Conservation (phyloP, 208 protist genomes). For the Trypanosoma conorhini region DNA sequence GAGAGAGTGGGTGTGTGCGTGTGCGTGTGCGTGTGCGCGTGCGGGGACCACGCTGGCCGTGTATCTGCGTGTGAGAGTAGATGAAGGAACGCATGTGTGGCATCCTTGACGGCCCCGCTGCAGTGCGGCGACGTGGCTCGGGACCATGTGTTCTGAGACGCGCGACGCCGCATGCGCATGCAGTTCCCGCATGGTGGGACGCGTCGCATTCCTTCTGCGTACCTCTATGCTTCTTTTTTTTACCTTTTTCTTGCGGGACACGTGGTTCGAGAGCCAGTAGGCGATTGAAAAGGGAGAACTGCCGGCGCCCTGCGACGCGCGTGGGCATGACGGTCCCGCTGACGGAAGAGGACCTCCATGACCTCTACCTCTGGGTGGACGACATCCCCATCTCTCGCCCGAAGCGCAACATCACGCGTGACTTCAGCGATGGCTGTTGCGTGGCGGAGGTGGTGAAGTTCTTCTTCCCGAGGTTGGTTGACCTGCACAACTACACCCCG, state of each 20-base stretch:
- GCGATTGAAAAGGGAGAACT: neutral
- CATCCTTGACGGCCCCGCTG: neutral
- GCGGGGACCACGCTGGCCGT: neutral
- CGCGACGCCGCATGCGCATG: neutral
- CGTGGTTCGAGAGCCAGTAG: neutral
- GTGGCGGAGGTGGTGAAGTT: conserved; percentile 96
- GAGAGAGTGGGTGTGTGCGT: neutral
- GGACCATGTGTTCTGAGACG: neutral
- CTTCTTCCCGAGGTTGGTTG: conserved; percentile 97
- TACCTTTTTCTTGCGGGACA: conserved; percentile 7
- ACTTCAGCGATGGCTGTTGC: conserved; percentile 98
- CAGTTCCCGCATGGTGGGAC: neutral
- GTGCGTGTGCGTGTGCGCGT: neutral
- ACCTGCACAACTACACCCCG: conserved; percentile 98
- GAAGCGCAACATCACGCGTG: conserved; percentile 97
- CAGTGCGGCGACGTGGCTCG: neutral
- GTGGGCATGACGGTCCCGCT: conserved; percentile 55
- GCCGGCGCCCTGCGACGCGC: neutral
- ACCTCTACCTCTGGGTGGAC: conserved; percentile 98
- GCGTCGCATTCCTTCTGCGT: conserved; percentile 11
- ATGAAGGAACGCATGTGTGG: neutral
- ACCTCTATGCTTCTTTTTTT: neutral
- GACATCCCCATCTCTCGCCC: conserved; percentile 95
- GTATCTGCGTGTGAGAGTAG: neutral
- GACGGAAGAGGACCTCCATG: conserved; percentile 94